These are phyloP conservation scores for Uronychia binucleata DNA, from an alignment of 73 alveolate species.

Conservation along the genomic window DNA sequence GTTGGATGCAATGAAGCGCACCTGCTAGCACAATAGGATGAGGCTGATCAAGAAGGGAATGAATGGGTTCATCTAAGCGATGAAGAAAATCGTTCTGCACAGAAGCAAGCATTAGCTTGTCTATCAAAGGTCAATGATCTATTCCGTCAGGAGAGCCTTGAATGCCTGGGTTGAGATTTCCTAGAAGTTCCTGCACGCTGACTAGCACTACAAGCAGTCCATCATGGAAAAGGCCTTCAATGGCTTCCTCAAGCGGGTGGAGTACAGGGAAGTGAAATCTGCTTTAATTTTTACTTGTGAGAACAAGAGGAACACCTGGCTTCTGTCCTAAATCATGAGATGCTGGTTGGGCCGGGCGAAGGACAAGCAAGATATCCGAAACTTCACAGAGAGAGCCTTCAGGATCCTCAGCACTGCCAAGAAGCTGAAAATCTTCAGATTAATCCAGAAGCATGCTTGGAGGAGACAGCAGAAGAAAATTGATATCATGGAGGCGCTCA, in stretches of 20 bases:
- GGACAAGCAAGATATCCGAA: background rate
- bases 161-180: background rate
- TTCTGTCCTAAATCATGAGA: background rate
- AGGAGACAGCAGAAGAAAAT: background rate
- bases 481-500: background rate
- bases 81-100: background rate
- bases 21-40: background rate
- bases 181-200: background rate
- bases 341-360: background rate
- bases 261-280: background rate
- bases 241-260: background rate
- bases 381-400: background rate
- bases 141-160: background rate
- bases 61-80: background rate
- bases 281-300: background rate
- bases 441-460: background rate
- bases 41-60: background rate
- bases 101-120: background rate
- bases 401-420: background rate
- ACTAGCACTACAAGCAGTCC: background rate
- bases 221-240: background rate
- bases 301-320: background rate
- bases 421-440: background rate
- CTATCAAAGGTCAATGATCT: background rate
- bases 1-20: background rate